Percentiles rank a stretch among this genome's conserved stretches.
phyloP scores from a whole-genome alignment of 164 flowering plant genomes.

The Hamamelis virginiana region DNA sequence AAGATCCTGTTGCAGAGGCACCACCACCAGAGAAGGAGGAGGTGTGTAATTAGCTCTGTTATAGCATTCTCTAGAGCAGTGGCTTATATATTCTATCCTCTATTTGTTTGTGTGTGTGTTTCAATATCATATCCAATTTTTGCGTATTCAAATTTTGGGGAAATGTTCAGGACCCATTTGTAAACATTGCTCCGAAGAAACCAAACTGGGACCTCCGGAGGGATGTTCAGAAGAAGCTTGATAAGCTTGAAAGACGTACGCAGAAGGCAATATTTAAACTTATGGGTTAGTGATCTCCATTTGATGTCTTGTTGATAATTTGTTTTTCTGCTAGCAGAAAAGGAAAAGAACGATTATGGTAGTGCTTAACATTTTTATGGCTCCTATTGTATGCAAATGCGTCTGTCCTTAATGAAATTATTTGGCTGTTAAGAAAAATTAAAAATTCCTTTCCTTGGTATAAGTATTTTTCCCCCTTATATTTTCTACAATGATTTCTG shows the following conservation, averaged over 20 bases:
- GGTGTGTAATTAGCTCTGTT: slow-evolving; percentile 32
- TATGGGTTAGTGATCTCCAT: slow-evolving; percentile 48
- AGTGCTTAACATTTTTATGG: no score
- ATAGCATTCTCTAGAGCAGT: background rate
- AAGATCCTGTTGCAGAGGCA: slow-evolving; percentile 67
- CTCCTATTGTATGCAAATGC: no score
- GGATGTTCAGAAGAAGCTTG: slow-evolving; percentile 91
- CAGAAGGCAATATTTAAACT: slow-evolving; percentile 74
- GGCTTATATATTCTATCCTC: background rate
- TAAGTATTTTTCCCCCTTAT: no score
- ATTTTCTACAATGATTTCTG: no score
- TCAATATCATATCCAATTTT: background rate
- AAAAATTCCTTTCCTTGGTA: no score
- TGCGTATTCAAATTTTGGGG: background rate
- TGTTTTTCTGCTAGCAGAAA: background rate
- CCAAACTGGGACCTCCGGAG: slow-evolving; percentile 96
- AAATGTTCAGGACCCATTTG: slow-evolving; percentile 79
- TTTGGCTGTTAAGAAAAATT: no score
- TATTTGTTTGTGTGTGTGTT: background rate
- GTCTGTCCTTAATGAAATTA: no score
- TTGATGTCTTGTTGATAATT: background rate
- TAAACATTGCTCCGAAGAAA: slow-evolving; percentile 96
- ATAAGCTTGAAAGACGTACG: slow-evolving; percentile 89
- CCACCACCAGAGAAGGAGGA: slow-evolving; percentile 57
- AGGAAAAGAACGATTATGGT: background rate